These are phyloP conservation scores for Daldinia decipiens DNA, from an alignment of 495 filamentous ascomycete species.

Conservation along the genomic window DNA sequence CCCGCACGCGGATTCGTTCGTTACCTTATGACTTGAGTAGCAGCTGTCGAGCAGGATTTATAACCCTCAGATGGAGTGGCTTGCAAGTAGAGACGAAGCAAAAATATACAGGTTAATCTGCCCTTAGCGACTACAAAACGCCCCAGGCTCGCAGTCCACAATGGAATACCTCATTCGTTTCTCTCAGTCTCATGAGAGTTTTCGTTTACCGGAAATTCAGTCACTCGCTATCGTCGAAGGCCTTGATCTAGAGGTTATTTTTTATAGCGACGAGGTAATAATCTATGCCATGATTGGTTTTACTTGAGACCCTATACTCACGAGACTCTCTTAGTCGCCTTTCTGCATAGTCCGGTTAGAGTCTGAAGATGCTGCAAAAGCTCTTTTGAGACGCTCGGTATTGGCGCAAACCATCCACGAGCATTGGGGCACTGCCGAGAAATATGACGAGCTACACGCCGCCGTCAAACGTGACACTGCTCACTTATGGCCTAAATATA, in stretches of 20 bases:
- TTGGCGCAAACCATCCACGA: slow-evolving; percentile 84
- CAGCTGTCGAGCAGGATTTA: neutral
- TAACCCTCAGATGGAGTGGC: slow-evolving; percentile 32
- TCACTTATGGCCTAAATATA: slow-evolving; percentile 72
- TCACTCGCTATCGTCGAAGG: slow-evolving; percentile 76
- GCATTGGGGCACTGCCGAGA: slow-evolving; percentile 81
- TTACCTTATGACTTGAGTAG: slow-evolving; percentile 1
- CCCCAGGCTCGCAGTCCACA: slow-evolving; percentile 13
- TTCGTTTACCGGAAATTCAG: slow-evolving; percentile 86
- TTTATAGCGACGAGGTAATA: slow-evolving; percentile 77
- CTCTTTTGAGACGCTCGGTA: slow-evolving; percentile 78
- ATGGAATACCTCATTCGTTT: slow-evolving; percentile 92
- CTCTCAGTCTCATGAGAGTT: slow-evolving; percentile 88
- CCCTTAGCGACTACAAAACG: slow-evolving; percentile 15
- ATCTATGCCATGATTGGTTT: neutral
- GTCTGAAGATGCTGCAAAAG: slow-evolving; percentile 70
- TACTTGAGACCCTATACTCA: slow-evolving; percentile 14
- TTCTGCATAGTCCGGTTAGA: slow-evolving; percentile 81
- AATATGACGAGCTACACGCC: slow-evolving; percentile 74
- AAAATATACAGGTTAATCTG: slow-evolving; percentile 9
- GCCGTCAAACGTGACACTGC: slow-evolving; percentile 66
- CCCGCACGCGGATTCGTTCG: neutral
- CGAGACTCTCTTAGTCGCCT: slow-evolving; percentile 67
- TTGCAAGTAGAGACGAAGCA: slow-evolving; percentile 12
- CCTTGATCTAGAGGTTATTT: slow-evolving; percentile 74